Evolutionary conservation across 805 yeast species (phyloP), one percentile per base, ranked within the genome.

Genomic region (Wickerhamomyces strasburgensis): DNA sequence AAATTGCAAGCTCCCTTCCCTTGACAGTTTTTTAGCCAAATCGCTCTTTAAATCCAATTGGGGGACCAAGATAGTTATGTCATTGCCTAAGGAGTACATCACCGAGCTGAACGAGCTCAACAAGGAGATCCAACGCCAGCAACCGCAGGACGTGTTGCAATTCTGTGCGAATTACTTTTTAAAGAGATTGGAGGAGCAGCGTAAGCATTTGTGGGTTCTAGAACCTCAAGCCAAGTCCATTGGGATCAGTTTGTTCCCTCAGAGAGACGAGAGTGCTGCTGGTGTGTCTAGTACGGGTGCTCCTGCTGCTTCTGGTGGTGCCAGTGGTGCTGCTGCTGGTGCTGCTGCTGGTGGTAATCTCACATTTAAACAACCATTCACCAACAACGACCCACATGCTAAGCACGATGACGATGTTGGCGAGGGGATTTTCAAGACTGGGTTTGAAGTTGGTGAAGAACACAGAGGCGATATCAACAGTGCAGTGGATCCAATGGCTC

Each of bases 151-250:
- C 52, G 64, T 84, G 10, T 57, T 84, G 40, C 88, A 84, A 53
- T 84, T 83, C 61, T 80, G 89, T 51, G 81, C 84, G 38, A 73
- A 78, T 58, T 81, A 80, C 59, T 84, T 84, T 64, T 73, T 72
- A 52, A 57, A 67, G 33, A 73, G 80, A 41, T 62, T 84, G 41
- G 79, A 77, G 47, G 69, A 71, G 21, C 84, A 80, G 52, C 68
- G 84, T 53, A 52, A 65, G 19, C 68, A 66, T 27, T 60, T 71
- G 33, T 74, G 77, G 74, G 57, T 57, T n/a, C 72, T 69, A 40
- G 73, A 70, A 49, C 53, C 64, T 14, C 65, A 64, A 43, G 78
- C 78, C 5, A 61, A 58, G 31, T 63, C 71, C 1, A 68, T 73
- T 26, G 81, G 81, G 2, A 61, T 77, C 21, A 68, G 63, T 29